Percentiles rank a stretch among this genome's conserved stretches.
phyloP scores from a whole-genome alignment of 768 basidiomycete genomes.

The Lactarius sanguifluus region DNA sequence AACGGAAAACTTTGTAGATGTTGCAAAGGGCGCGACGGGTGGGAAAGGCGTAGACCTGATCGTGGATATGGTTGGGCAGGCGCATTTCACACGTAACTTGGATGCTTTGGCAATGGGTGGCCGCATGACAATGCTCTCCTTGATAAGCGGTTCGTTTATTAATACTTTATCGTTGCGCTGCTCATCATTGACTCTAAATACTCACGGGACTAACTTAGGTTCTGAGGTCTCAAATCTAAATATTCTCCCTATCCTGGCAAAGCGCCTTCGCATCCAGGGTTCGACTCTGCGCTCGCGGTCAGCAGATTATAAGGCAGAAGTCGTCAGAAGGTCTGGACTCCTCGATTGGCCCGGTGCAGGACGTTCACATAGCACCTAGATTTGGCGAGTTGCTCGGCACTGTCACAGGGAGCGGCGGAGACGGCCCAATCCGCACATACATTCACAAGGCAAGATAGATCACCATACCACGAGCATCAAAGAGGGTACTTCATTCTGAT shows the following conservation, averaged over 20 bases:
- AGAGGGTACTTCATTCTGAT: constrained; percentile 3
- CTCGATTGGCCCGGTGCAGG: constrained; percentile 9
- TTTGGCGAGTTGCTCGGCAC: constrained; percentile 55
- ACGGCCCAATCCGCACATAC: constrained; percentile 65
- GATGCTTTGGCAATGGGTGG: constrained; percentile 69
- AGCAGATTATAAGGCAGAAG: constrained; percentile 70
- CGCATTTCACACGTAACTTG: constrained; percentile 73
- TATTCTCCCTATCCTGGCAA: constrained; percentile 69
- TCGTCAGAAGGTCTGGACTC: constrained; percentile 53
- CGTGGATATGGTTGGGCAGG: constrained; percentile 80
- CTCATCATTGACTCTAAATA: constrained; percentile 31
- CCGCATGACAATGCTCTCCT: constrained; percentile 65
- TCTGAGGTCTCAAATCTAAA: constrained; percentile 50
- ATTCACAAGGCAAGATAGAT: constrained; percentile 65
- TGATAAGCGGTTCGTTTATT: constrained; percentile 58
- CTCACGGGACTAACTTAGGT: constrained; percentile 42
- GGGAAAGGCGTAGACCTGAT: constrained; percentile 78
- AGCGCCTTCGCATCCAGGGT: constrained; percentile 85
- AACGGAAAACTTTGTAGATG: constrained; percentile 74
- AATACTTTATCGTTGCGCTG: constrained; percentile 1
- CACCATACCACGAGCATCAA: neutral
- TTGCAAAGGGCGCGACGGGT: constrained; percentile 65
- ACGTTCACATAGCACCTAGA: constrained; percentile 39
- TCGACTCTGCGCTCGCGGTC: constrained; percentile 80
- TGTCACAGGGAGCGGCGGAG: constrained; percentile 57